Conservation (phyloP, 257 asterid genomes). For the Penstemon eatonii region DNA sequence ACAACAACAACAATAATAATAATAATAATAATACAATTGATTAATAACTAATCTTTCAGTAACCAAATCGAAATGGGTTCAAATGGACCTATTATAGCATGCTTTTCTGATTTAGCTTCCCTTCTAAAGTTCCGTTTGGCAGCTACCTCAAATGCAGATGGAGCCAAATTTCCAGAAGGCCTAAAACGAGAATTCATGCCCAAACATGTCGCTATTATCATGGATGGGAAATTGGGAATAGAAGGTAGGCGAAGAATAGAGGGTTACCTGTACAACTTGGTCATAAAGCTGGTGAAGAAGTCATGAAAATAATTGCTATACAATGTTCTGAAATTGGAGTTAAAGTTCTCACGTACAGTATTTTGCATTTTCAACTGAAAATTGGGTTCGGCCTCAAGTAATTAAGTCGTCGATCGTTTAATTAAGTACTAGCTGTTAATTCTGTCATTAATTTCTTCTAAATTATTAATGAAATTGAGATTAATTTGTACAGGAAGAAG, state of each 20-base stretch:
- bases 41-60: too few species aligned
- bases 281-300: slow-evolving; percentile 19
- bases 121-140: too few species aligned
- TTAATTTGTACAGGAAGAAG: slow-evolving; percentile 25
- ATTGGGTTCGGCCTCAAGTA: slow-evolving; percentile 25
- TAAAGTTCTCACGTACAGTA: slow-evolving; percentile 21
- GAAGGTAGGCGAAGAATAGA: slow-evolving; percentile 26
- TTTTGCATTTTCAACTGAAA: slow-evolving; percentile 32
- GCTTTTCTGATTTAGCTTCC: too few species aligned
- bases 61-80: too few species aligned
- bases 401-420: background rate
- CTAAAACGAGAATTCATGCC: slow-evolving; percentile 24
- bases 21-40: too few species aligned
- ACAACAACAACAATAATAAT: too few species aligned
- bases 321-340: slow-evolving; percentile 27
- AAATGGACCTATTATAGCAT: too few species aligned
- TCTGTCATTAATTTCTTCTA: background rate
- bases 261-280: slow-evolving; percentile 10
- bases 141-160: background rate
- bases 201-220: slow-evolving; percentile 25
- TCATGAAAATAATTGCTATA: slow-evolving; percentile 6
- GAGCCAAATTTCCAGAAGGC: slow-evolving; percentile 1
- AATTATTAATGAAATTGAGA: background rate
- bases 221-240: slow-evolving; percentile 30
- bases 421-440: background rate